Evolutionary conservation across 176 grass and related monocot genomes (phyloP).

Genomic region (Poa annua): DNA sequence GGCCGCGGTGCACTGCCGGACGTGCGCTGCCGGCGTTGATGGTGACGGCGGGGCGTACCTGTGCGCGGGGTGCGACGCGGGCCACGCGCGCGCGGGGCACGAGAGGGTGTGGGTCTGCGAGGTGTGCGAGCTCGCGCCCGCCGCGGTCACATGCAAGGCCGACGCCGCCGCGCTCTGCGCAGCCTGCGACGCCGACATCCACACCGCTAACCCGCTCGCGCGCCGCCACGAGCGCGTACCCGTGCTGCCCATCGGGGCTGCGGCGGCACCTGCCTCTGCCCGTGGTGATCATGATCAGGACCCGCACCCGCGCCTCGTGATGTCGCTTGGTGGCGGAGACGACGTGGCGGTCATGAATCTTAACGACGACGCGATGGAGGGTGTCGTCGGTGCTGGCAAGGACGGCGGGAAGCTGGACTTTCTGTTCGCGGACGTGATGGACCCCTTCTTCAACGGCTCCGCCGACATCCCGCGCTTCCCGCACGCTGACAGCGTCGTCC

Average conservation of each 20-base stretch:
- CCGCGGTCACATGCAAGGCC: slow-evolving; percentile 76
- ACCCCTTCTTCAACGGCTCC: slow-evolving; percentile 53
- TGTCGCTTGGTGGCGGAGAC: background rate
- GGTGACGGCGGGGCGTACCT: slow-evolving; percentile 24
- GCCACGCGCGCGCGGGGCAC: slow-evolving; percentile 49
- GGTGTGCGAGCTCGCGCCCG: slow-evolving; percentile 85
- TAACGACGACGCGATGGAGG: background rate
- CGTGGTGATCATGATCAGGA: background rate
- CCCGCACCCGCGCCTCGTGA: slow-evolving; percentile 7
- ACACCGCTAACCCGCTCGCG: slow-evolving; percentile 72
- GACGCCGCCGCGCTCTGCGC: slow-evolving; percentile 72
- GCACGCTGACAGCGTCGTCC: slow-evolving; percentile 69
- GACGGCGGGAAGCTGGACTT: slow-evolving; percentile 53
- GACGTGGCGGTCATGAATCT: background rate
- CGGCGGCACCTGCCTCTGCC: background rate
- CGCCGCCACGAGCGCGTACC: slow-evolving; percentile 79
- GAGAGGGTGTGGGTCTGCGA: slow-evolving; percentile 73
- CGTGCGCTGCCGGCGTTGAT: background rate
- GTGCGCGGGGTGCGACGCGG: slow-evolving; percentile 41
- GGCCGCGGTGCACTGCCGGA: slow-evolving; percentile 46
- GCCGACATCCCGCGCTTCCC: slow-evolving; percentile 48
- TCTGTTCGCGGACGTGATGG: slow-evolving; percentile 56
- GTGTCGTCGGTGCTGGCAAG: background rate
- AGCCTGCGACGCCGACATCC: slow-evolving; percentile 53
- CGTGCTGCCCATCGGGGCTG: slow-evolving; percentile 48